Evolutionary conservation across 192 early-diverging fungal species (phyloP).

Genomic region (Neocallimastix lanati): DNA sequence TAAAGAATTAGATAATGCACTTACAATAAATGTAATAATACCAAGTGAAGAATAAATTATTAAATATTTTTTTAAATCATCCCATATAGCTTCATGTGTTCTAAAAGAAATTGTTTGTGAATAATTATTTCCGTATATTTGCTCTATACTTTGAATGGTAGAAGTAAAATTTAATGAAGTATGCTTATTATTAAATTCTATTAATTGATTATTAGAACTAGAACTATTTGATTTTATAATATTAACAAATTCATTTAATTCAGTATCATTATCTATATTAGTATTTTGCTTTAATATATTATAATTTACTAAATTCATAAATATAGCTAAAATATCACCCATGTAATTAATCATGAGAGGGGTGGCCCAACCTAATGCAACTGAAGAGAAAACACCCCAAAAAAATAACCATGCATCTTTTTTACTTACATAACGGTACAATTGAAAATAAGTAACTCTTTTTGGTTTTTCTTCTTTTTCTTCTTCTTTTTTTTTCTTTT

Average conservation of each 20-base stretch:
- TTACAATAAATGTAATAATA: background rate
- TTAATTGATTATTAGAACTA: too few species aligned
- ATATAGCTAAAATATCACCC: background rate
- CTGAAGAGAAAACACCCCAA: background rate
- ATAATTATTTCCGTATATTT: background rate
- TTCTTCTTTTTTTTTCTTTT: too few species aligned
- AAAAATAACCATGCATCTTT: background rate
- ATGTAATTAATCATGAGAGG: background rate
- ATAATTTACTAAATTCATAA: background rate
- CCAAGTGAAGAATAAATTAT: background rate
- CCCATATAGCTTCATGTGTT: background rate
- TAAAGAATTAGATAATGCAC: background rate
- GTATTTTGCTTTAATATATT: too few species aligned
- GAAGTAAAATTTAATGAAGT: background rate
- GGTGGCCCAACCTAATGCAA: background rate
- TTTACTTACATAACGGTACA: background rate
- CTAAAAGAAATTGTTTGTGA: background rate
- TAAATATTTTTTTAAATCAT: background rate
- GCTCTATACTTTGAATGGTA: background rate
- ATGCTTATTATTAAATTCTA: too few species aligned
- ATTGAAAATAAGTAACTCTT: background rate
- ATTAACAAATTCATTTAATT: too few species aligned
- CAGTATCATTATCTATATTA: too few species aligned
- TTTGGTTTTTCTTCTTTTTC: background rate
- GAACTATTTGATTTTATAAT: too few species aligned